A percentile compares a stretch with the other conserved stretches of the same genome.
phyloP scores from a whole-genome alignment of 371 early-diverging fungal species.

The Fennellomyces sp. region DNA sequence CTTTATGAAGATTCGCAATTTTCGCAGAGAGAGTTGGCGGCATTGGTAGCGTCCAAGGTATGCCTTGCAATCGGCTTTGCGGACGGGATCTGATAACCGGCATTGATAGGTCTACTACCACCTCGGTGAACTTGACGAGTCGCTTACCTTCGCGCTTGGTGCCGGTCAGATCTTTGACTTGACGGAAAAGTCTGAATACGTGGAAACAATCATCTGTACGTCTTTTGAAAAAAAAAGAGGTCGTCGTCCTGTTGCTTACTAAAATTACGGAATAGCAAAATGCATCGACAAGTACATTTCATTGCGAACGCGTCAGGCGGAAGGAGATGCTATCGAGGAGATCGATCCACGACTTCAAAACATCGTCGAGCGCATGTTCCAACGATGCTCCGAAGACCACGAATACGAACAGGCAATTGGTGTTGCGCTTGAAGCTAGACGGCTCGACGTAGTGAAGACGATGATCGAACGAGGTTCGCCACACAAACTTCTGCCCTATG shows the following conservation, averaged over 20 bases:
- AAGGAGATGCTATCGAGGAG: slow-evolving; percentile 41
- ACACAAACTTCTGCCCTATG: slow-evolving; percentile 76
- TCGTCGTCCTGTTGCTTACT: neutral
- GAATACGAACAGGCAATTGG: slow-evolving; percentile 95
- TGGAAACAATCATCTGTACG: slow-evolving; percentile 92
- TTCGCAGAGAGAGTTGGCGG: slow-evolving; percentile 86
- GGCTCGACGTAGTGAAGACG: slow-evolving; percentile 87
- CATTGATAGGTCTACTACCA: slow-evolving; percentile 85
- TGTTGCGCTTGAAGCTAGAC: slow-evolving; percentile 90
- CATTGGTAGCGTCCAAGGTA: slow-evolving; percentile 96
- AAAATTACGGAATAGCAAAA: slow-evolving; percentile 53
- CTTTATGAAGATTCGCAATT: slow-evolving; percentile 91
- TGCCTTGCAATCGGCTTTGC: neutral
- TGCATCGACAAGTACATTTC: slow-evolving; percentile 95
- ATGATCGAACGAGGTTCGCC: slow-evolving; percentile 77
- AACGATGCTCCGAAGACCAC: slow-evolving; percentile 82
- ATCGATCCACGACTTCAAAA: slow-evolving; percentile 83
- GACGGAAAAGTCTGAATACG: slow-evolving; percentile 80
- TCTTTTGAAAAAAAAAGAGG: neutral
- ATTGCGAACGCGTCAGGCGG: slow-evolving; percentile 55
- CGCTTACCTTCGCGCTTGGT: slow-evolving; percentile 92
- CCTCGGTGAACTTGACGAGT: slow-evolving; percentile 94
- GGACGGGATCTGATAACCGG: neutral
- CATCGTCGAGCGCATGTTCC: slow-evolving; percentile 93
- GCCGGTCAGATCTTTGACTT: slow-evolving; percentile 91